Conservation (phyloP, 148 eudicot species). For the Pouteria glomerata region DNA sequence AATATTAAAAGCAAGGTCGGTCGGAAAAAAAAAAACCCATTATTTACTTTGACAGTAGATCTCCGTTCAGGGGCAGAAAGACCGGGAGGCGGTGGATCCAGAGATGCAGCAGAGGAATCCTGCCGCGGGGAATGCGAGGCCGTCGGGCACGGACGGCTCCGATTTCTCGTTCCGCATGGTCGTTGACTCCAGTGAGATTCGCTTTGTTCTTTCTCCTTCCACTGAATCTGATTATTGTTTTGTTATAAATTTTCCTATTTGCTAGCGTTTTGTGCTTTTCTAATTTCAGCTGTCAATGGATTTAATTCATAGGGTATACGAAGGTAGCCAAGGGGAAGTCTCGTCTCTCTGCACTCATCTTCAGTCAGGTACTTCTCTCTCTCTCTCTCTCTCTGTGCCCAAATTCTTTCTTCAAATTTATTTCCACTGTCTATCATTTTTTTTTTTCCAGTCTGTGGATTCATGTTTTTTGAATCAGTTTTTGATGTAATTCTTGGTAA, state of each 20-base stretch:
- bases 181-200: constrained; percentile 58
- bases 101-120: constrained; percentile 65
- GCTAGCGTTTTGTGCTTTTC: not conserved
- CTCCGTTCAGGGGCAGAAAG: too few species aligned
- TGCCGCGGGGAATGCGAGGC: constrained; percentile 36
- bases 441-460: not conserved
- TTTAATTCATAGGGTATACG: constrained; percentile 48
- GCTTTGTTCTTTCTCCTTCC: not conserved
- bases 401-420: too few species aligned
- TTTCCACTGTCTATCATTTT: too few species aligned
- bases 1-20: too few species aligned
- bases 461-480: too few species aligned
- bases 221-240: not conserved
- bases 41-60: too few species aligned
- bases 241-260: not conserved
- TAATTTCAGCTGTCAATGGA: not conserved
- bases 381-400: not conserved
- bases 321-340: constrained; percentile 62
- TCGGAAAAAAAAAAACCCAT: too few species aligned
- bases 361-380: constrained; percentile 41
- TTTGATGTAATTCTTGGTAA: too few species aligned
- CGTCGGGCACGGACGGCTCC: constrained; percentile 86
- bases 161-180: constrained; percentile 94
- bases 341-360: constrained; percentile 39
- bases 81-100: constrained; percentile 4